These are phyloP conservation scores for Chamaecrista fasciculata DNA, from an alignment of 306 rosid species.

Conservation along the genomic window DNA sequence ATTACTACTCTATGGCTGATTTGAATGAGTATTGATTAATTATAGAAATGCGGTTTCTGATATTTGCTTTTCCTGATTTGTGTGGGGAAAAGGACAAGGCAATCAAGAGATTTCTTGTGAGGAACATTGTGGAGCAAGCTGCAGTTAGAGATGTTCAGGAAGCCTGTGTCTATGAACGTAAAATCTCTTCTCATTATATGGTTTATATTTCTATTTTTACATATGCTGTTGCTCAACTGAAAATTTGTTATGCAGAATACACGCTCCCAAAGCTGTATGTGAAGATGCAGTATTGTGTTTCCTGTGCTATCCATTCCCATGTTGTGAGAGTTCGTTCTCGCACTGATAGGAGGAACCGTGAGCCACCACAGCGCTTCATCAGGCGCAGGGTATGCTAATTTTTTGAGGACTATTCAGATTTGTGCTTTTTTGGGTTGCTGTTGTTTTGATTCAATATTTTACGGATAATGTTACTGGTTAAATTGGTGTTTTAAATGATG, in stretches of 20 bases:
- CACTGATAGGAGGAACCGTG: constrained; percentile 79
- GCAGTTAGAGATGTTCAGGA: constrained; percentile 98
- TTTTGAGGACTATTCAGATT: not conserved
- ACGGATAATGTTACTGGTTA: not conserved
- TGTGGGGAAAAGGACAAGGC: constrained; percentile 62
- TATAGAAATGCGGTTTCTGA: not conserved
- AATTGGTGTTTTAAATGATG: no score
- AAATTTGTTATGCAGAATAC: constrained; percentile 47
- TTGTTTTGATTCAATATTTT: not conserved
- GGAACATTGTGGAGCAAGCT: constrained; percentile 99
- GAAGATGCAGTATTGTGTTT: constrained; percentile 95
- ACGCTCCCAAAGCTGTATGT: constrained; percentile 92
- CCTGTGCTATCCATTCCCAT: constrained; percentile 96
- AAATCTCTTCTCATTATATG: not conserved
- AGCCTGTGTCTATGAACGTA: constrained; percentile 91
- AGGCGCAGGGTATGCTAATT: constrained; percentile 66
- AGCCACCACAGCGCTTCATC: constrained; percentile 80
- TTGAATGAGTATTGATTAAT: not conserved
- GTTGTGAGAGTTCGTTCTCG: constrained; percentile 95
- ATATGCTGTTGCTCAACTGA: not conserved
- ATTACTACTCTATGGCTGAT: not conserved
- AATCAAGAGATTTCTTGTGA: constrained; percentile 66
- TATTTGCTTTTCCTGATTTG: not conserved
- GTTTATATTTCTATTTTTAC: not conserved
- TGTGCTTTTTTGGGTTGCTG: not conserved